phyloP scores from a whole-genome alignment of 2,329 filamentous ascomycete genomes.

The Sclerotinia spermophila region DNA sequence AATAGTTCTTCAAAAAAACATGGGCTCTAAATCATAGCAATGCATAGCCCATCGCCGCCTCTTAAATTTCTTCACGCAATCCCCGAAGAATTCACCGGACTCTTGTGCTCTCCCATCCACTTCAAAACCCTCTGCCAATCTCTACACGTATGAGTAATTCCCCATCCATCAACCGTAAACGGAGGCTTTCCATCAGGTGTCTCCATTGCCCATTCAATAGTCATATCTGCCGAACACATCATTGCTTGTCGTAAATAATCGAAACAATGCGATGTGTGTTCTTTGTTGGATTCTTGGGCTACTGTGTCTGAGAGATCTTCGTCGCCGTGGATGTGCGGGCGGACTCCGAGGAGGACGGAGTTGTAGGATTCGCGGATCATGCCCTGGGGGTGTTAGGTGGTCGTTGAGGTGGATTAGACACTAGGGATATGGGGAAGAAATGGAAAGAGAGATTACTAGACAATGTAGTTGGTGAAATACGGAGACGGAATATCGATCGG shows the following conservation, averaged over 20 bases:
- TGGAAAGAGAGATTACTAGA: neutral
- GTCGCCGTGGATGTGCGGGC: constrained; percentile 2
- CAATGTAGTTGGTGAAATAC: constrained; percentile 18
- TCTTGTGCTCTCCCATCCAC: constrained; percentile 10
- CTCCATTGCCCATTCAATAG: constrained; percentile 12
- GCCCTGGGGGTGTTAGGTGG: neutral
- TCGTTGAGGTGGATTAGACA: neutral
- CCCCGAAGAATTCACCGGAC: neutral
- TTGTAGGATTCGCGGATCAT: constrained; percentile 16
- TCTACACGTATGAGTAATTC: constrained; percentile 14
- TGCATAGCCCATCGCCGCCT: neutral
- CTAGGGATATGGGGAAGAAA: neutral
- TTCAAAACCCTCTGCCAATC: neutral
- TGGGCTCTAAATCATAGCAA: neutral
- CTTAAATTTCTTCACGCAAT: neutral
- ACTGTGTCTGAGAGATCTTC: neutral
- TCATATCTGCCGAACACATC: constrained; percentile 19
- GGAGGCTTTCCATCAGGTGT: neutral
- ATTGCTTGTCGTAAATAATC: constrained; percentile 18
- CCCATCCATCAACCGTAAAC: constrained; percentile 14
- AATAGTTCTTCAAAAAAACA: neutral
- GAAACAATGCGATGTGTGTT: constrained; percentile 14
- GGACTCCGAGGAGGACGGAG: neutral
- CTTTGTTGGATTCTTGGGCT: neutral
- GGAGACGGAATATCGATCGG: constrained; percentile 13